These are phyloP conservation scores for Thelonectria discophora DNA, from an alignment of 2,329 filamentous ascomycete genomes.

Conservation along the genomic window DNA sequence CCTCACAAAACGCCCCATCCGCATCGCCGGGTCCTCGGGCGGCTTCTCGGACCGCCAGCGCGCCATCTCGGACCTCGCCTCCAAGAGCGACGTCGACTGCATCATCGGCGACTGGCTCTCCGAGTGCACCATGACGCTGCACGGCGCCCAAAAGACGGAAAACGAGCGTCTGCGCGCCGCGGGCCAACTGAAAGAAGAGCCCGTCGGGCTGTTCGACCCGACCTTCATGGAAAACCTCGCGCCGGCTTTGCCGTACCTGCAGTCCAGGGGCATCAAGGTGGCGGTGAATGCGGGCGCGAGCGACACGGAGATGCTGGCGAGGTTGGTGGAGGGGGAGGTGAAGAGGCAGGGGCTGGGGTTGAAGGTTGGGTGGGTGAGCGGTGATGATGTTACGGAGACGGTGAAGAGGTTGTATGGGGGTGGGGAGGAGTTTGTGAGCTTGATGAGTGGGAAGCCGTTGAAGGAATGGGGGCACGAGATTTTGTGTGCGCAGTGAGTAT, in stretches of 20 bases:
- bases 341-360: constrained; percentile 41
- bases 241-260: constrained; percentile 46
- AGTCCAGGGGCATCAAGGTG: constrained; percentile 46
- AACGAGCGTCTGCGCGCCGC: constrained; percentile 36
- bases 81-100: constrained; percentile 46
- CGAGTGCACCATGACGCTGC: constrained; percentile 46
- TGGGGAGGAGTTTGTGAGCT: constrained; percentile 37
- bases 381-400: constrained; percentile 47
- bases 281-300: constrained; percentile 51
- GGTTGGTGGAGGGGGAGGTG: constrained; percentile 42
- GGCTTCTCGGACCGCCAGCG: constrained; percentile 55
- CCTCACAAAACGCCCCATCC: constrained; percentile 47
- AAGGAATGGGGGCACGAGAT: constrained; percentile 39
- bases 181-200: constrained; percentile 43
- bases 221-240: constrained; percentile 44
- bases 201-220: constrained; percentile 42
- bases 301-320: constrained; percentile 45
- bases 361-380: constrained; percentile 49
- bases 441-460: constrained; percentile 38
- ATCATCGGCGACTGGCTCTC: constrained; percentile 46
- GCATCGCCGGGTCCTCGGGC: constrained; percentile 54
- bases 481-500: constrained; percentile 29
- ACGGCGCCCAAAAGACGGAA: constrained; percentile 41
- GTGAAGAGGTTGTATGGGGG: constrained; percentile 32
- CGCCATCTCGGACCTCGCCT: constrained; percentile 52